phyloP scores from a whole-genome alignment of 805 yeast genomes.

The Metschnikowia amazonensis region DNA sequence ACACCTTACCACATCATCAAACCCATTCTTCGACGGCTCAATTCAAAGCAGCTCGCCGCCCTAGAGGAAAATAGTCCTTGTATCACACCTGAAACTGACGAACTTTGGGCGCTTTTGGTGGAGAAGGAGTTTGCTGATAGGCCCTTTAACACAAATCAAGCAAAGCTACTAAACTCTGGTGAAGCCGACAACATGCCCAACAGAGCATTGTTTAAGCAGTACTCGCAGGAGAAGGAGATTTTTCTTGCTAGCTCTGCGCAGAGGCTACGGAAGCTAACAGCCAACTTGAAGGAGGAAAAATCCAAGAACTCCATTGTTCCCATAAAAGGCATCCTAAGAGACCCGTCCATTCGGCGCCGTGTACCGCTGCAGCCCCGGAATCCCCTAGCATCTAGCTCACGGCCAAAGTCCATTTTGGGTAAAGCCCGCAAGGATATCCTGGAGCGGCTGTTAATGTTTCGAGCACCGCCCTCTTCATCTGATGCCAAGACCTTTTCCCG shows the following conservation, averaged over 20 bases:
- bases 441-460: constrained; percentile 32
- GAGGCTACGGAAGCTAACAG: constrained; percentile 41
- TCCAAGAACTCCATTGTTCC: constrained; percentile 38
- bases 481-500: neutral
- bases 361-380: neutral
- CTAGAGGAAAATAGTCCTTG: constrained; percentile 44
- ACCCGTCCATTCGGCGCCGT: constrained; percentile 17
- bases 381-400: neutral
- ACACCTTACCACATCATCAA: constrained; percentile 43
- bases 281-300: constrained; percentile 36
- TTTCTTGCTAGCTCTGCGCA: constrained; percentile 44
- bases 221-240: constrained; percentile 37
- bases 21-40: constrained; percentile 45
- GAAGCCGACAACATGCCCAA: constrained; percentile 26
- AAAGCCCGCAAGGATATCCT: constrained; percentile 37
- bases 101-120: constrained; percentile 44
- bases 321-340: constrained; percentile 14
- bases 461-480: neutral
- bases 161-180: constrained; percentile 4
- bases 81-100: constrained; percentile 39
- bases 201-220: constrained; percentile 37
- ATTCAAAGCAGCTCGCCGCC: constrained; percentile 35
- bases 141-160: constrained; percentile 23
- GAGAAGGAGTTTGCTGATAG: constrained; percentile 47
- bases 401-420: constrained; percentile 28